A percentile compares a stretch with the other conserved stretches of the same genome.
Evolutionary conservation across 2,329 filamentous ascomycete genomes (phyloP).

Genomic region (Penicillium digitatum): DNA sequence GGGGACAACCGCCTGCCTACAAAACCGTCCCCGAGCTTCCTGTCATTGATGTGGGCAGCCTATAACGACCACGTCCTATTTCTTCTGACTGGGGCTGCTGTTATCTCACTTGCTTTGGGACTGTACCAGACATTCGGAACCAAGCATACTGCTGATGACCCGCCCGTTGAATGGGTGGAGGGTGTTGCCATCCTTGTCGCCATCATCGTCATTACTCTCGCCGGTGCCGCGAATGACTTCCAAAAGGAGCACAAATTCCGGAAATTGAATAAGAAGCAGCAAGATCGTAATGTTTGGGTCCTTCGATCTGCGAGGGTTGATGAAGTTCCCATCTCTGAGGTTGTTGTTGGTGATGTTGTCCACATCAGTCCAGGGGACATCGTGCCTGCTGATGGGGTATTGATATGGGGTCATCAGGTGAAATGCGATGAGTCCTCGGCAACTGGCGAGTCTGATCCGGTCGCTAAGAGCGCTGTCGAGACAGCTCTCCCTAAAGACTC

Average conservation of each 20-base stretch:
- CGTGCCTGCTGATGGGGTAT: slow-evolving; percentile 63
- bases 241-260: slow-evolving; percentile 70
- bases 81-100: slow-evolving; percentile 62
- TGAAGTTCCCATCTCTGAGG: slow-evolving; percentile 48
- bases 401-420: slow-evolving; percentile 53
- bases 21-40: slow-evolving; percentile 62
- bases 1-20: slow-evolving; percentile 62
- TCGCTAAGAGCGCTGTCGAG: slow-evolving; percentile 9
- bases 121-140: slow-evolving; percentile 51
- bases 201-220: slow-evolving; percentile 65
- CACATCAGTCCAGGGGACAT: slow-evolving; percentile 54
- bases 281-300: slow-evolving; percentile 65
- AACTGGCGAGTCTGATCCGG: slow-evolving; percentile 18
- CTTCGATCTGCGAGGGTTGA: slow-evolving; percentile 60
- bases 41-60: slow-evolving; percentile 67
- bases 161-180: slow-evolving; percentile 65
- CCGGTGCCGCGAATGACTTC: slow-evolving; percentile 68
- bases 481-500: slow-evolving; percentile 2
- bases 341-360: slow-evolving; percentile 43
- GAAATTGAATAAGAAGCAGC: slow-evolving; percentile 60
- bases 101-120: slow-evolving; percentile 67
- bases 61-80: slow-evolving; percentile 76
- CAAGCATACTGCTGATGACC: slow-evolving; percentile 21
- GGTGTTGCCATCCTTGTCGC: slow-evolving; percentile 67
- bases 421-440: slow-evolving; percentile 23